Conservation (phyloP, 352 stramenopile species). For the Phytophthora quininea region DNA sequence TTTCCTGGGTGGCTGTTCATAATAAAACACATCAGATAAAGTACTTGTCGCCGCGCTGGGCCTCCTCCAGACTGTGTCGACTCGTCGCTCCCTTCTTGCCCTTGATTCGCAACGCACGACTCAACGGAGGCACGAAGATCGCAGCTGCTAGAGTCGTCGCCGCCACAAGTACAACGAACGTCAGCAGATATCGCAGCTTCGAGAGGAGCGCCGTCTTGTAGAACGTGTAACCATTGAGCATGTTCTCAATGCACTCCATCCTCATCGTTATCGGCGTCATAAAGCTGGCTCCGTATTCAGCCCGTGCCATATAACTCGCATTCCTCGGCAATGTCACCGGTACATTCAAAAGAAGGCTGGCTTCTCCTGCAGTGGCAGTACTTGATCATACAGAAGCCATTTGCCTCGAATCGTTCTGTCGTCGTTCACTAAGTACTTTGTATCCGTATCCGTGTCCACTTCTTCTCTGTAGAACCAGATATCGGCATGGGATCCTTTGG, state of each 20-base stretch:
- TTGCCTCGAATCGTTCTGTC: slow-evolving; percentile 77
- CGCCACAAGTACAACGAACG: slow-evolving; percentile 32
- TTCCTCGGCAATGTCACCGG: slow-evolving; percentile 60
- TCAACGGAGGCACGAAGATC: slow-evolving; percentile 33
- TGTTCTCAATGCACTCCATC: slow-evolving; percentile 84
- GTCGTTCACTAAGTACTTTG: slow-evolving; percentile 67
- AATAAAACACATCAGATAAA: slow-evolving; percentile 37
- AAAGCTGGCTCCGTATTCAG: slow-evolving; percentile 71
- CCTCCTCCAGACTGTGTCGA: slow-evolving; percentile 5
- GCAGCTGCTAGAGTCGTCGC: slow-evolving; percentile 34
- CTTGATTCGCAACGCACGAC: slow-evolving; percentile 27
- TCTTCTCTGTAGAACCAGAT: slow-evolving; percentile 82
- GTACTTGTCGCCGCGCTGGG: slow-evolving; percentile 33
- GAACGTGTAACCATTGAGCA: slow-evolving; percentile 79
- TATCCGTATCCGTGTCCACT: slow-evolving; percentile 32
- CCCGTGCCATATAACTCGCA: slow-evolving; percentile 59
- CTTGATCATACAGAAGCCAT: slow-evolving; percentile 65
- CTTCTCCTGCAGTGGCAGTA: slow-evolving; percentile 57
- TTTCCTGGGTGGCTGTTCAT: slow-evolving; percentile 4
- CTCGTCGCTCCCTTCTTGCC: slow-evolving; percentile 17
- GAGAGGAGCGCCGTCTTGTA: slow-evolving; percentile 49
- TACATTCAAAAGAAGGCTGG: slow-evolving; percentile 58
- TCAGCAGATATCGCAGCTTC: slow-evolving; percentile 28
- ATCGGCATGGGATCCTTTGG: slow-evolving; percentile 67
- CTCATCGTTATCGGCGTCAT: slow-evolving; percentile 77